Base-by-base conservation (phyloP, 2,329 filamentous ascomycete genomes). In the Alternaria solani region DNA sequence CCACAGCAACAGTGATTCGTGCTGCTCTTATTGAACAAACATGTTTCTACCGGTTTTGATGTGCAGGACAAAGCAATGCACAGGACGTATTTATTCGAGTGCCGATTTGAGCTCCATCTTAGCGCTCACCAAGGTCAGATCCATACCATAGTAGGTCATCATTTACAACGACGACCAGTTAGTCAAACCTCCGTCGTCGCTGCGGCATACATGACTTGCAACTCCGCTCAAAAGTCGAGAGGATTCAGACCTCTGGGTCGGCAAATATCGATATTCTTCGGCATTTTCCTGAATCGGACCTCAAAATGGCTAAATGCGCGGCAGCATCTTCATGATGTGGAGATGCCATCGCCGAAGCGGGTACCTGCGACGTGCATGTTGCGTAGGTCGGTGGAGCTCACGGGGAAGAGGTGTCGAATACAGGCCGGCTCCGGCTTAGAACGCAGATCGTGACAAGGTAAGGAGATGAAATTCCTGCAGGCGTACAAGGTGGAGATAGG, bases 371-470 rank as follows among this genome's bases (percentile, higher is more conserved):
- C 51, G 9, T 47, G 18, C 11, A 53, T 39, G 32, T 46, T 54
- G 55, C 25, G 49, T 54, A 53, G 48, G 14, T 53, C 44, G 34
- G 51, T 57, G 55, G 55, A 54, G 55, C 48, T 57, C 38, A 30
- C 30, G 38, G 16, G 30, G 23, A 16, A 44, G 44, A 59, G 36
- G 49, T 16, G 38, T 43, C 51, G 28, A 34, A 55, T 39, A 36
- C 48, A 41, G 48, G 16, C 32, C 9, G 32, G 34, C 46, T 36
- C 46, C 46, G 46, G 12, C 46, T 25, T 49, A 25, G 46, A 14
- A 36, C 32, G 51, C 51, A 44, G 30, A 53, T 44, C 51, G 32
- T 23, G 20, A 49, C 46, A n/a, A 36, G 23, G 25, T n/a, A 4
- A 49, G 46, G 46, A 49, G 46, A 49, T 49, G 32, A 49, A 16